Evolutionary conservation across 495 filamentous ascomycete species (phyloP), one percentile per base, ranked within the genome.

Genomic region (Geoglossum glabrum): DNA sequence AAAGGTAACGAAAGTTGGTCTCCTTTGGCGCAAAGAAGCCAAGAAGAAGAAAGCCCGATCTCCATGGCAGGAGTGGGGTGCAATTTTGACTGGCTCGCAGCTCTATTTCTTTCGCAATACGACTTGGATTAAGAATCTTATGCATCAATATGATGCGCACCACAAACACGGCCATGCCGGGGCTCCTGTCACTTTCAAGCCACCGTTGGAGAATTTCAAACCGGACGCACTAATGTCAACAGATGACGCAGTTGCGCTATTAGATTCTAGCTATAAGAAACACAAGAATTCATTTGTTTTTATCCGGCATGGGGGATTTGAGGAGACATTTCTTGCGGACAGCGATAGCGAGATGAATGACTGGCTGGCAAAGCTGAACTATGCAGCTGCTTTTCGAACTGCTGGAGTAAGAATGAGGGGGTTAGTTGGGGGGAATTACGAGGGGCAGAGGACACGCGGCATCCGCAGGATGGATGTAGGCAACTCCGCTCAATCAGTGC

Each of bases 11-110:
- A 99, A 97, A 68, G 90, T 99, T 55, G 92, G 92, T 3, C 70
- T 95, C 15, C 70, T 99, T 34, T 99, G 93, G 92, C 82, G 92
- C 17, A 99, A 99, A 67, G 89, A 95, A 56, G 71, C 79, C 11
- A 96, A 94, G 68, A 95, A 86, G 71, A 96, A 95, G 74, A 88
- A 88, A 68, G 84, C 88, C 0, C 78, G 93, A 34, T 95, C 89
- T 0, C 93, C 92, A 0, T 99, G 92, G 92, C 88, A 95, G 62
- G 92, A 97, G 72, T 99, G 92, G 92, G 92, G 92, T 50, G 90
- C 89, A 33, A 80, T 99, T 49, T 75, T 99, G 23, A 99, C 92
- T 6, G 84, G 89, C 27, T 90, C 92, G 15, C 90, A 96, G 64
- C 77, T 99, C 46, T 97, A 94, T 69, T 89, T 99, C 71, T 99